Evolutionary conservation across 2,329 filamentous ascomycete species (phyloP).

Genomic region (Epichloe glyceriae): DNA sequence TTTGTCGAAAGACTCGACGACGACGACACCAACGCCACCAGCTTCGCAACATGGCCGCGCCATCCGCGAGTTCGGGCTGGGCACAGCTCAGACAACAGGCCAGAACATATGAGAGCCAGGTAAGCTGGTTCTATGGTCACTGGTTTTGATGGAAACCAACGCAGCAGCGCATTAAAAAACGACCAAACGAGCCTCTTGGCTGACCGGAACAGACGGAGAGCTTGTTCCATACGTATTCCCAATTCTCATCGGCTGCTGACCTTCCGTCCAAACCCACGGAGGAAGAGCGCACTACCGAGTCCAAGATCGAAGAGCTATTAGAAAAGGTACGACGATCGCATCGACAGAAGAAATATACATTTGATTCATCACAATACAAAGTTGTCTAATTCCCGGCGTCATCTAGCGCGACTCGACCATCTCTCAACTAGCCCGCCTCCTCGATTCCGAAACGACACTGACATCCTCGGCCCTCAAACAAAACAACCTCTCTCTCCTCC

Average conservation of each 20-base stretch:
- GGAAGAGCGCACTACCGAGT: constrained; percentile 69
- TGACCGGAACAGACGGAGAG: constrained; percentile 56
- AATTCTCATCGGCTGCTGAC: constrained; percentile 70
- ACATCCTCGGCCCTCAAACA: constrained; percentile 92
- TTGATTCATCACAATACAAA: neutral
- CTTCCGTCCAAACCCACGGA: constrained; percentile 74
- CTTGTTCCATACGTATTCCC: constrained; percentile 74
- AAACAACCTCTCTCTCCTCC: constrained; percentile 84
- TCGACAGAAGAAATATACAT: neutral
- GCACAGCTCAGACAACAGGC: constrained; percentile 89
- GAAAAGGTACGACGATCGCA: constrained; percentile 41
- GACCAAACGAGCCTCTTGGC: neutral
- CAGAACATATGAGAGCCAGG: constrained; percentile 78
- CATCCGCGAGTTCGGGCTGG: constrained; percentile 58
- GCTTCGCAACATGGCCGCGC: constrained; percentile 32
- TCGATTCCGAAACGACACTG: constrained; percentile 81
- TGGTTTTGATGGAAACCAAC: neutral
- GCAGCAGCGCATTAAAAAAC: neutral
- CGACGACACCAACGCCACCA: neutral
- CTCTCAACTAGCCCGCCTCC: constrained; percentile 69
- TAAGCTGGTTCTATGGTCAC: constrained; percentile 24
- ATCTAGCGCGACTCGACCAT: constrained; percentile 67
- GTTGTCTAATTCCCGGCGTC: neutral
- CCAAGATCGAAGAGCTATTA: constrained; percentile 71
- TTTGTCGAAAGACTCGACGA: neutral